Evolutionary conservation across 805 yeast species (phyloP).

Genomic region (Zygosaccharomyces siamensis): DNA sequence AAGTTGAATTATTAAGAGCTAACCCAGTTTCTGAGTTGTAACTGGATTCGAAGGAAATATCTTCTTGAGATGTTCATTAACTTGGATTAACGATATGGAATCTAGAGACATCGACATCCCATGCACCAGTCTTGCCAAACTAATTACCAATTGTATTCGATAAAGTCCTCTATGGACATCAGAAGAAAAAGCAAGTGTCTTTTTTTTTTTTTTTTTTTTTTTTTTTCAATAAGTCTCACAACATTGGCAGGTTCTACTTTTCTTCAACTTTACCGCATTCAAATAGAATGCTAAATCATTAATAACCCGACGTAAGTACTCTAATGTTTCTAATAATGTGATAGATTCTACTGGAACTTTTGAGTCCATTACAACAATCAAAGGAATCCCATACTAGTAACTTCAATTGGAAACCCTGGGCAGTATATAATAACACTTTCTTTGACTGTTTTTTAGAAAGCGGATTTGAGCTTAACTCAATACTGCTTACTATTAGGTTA

Average conservation of each 20-base stretch:
- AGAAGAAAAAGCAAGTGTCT: not conserved
- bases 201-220: no score
- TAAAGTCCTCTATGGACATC: not conserved
- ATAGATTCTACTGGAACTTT: not conserved
- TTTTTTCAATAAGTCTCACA: conserved; percentile 7
- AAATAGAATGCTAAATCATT: conserved; percentile 12
- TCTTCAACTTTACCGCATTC: conserved; percentile 13
- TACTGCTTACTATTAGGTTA: no score
- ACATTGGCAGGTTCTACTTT: conserved; percentile 11
- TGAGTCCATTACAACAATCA: not conserved
- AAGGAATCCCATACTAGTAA: not conserved
- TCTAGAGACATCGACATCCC: not conserved
- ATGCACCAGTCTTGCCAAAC: not conserved
- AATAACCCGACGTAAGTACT: conserved; percentile 16
- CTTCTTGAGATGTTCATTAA: not conserved
- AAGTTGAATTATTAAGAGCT: not conserved
- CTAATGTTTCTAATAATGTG: conserved; percentile 7
- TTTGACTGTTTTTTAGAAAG: not conserved
- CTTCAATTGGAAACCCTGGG: not conserved
- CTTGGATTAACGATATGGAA: not conserved
- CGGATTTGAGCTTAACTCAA: no score
- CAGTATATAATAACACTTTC: not conserved
- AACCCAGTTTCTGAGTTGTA: not conserved
- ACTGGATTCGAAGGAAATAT: not conserved
- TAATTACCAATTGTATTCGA: not conserved